Conservation (phyloP, 352 stramenopile genomes). For the Pythium guiyangense region DNA sequence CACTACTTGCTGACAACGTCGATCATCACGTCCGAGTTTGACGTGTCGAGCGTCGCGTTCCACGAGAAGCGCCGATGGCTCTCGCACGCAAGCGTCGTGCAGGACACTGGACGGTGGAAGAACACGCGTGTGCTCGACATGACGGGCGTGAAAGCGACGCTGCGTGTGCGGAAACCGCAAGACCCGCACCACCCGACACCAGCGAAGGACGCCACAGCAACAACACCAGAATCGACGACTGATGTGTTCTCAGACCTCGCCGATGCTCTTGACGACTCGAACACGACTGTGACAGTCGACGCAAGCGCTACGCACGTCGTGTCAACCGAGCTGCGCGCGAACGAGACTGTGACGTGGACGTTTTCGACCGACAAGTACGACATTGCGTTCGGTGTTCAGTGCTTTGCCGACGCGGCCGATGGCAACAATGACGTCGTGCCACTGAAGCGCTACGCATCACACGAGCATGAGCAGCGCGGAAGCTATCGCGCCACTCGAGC, state of each 20-base stretch:
- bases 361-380: constrained; percentile 47
- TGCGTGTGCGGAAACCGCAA: constrained; percentile 42
- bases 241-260: constrained; percentile 35
- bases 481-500: constrained; percentile 23
- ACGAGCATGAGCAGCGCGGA: constrained; percentile 33
- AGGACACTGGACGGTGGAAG: constrained; percentile 55
- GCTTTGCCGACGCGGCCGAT: constrained; percentile 44
- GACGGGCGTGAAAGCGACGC: constrained; percentile 33
- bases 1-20: constrained; percentile 59
- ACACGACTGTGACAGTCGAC: constrained; percentile 30
- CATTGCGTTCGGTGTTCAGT: constrained; percentile 47
- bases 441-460: constrained; percentile 24
- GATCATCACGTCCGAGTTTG: constrained; percentile 48
- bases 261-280: constrained; percentile 14
- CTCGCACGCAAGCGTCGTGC: constrained; percentile 23
- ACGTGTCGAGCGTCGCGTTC: constrained; percentile 34
- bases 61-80: constrained; percentile 47
- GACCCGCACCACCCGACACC: constrained; percentile 28
- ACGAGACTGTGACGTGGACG: constrained; percentile 43
- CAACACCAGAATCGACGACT: neutral
- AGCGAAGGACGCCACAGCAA: neutral
- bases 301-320: constrained; percentile 40
- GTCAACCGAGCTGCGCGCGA: constrained; percentile 35
- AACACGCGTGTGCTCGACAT: constrained; percentile 45
- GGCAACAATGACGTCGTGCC: constrained; percentile 27